A percentile compares a stretch with the other conserved stretches of the same genome.
phyloP scores from a whole-genome alignment of 2,329 filamentous ascomycete species.

The Zymoseptoria pseudotritici region DNA sequence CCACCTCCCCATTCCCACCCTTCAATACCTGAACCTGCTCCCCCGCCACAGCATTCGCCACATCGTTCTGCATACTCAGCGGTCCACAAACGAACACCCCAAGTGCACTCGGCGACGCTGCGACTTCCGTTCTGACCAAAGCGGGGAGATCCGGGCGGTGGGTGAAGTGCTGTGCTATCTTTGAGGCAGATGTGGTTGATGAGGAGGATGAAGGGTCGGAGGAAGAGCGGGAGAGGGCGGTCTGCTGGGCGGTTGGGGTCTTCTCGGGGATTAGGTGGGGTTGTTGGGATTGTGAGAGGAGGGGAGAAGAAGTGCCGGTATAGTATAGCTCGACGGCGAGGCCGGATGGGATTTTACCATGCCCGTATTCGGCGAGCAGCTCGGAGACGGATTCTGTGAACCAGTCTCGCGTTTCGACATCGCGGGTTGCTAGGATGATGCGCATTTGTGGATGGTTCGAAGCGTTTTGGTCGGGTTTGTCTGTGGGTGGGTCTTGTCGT shows the following conservation, averaged over 20 bases:
- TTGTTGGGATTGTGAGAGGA: slow-evolving; percentile 7
- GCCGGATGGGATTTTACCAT: slow-evolving; percentile 7
- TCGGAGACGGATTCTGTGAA: slow-evolving; percentile 28
- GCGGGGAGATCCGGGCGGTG: slow-evolving; percentile 31
- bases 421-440: slow-evolving; percentile 30
- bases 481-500: neutral
- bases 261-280: neutral
- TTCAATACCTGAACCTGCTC: slow-evolving; percentile 34
- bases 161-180: slow-evolving; percentile 4
- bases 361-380: neutral
- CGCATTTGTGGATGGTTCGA: slow-evolving; percentile 6
- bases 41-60: slow-evolving; percentile 39
- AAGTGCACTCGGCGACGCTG: slow-evolving; percentile 13
- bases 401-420: slow-evolving; percentile 31
- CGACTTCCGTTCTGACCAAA: slow-evolving; percentile 23
- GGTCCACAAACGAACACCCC: slow-evolving; percentile 40
- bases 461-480: neutral
- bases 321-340: slow-evolving; percentile 14
- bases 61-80: slow-evolving; percentile 41
- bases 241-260: neutral
- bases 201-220: slow-evolving; percentile 7
- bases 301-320: slow-evolving; percentile 5
- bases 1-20: slow-evolving; percentile 11
- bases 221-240: neutral
- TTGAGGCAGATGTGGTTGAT: neutral